Conservation (phyloP, 192 early-diverging fungal species). For the Backusella tuberculispora region DNA sequence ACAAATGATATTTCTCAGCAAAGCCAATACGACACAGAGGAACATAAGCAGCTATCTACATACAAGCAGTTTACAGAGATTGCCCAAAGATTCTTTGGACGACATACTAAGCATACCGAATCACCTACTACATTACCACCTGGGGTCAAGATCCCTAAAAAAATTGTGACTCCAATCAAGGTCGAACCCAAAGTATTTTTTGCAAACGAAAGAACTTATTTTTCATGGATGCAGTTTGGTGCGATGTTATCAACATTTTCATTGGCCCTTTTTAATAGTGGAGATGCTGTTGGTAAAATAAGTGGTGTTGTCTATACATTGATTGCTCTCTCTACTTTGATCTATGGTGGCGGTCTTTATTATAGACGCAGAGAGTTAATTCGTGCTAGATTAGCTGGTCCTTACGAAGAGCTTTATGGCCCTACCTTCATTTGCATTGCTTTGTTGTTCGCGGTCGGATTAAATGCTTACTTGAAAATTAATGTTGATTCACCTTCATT, state of each 20-base stretch:
- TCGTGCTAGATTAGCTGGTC: conserved; percentile 55
- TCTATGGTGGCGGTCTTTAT: conserved; percentile 70
- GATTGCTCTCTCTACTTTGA: conserved; percentile 68
- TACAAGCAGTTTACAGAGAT: not conserved
- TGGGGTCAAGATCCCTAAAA: conserved; percentile 45
- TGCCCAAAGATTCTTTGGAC: not conserved
- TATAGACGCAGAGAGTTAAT: conserved; percentile 71
- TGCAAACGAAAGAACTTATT: conserved; percentile 85
- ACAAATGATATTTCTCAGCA: not conserved
- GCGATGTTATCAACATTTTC: conserved; percentile 69
- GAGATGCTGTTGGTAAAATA: conserved; percentile 63
- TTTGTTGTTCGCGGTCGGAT: conserved; percentile 56
- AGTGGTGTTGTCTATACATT: conserved; percentile 72
- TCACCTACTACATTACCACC: conserved; percentile 24
- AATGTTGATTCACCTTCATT: conserved; percentile 16
- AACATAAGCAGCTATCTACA: not conserved
- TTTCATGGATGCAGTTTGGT: conserved; percentile 80
- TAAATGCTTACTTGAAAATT: conserved; percentile 59
- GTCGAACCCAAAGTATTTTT: conserved; percentile 88
- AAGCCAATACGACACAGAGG: not conserved
- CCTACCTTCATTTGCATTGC: conserved; percentile 71
- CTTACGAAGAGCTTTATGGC: conserved; percentile 69
- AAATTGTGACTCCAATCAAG: conserved; percentile 54
- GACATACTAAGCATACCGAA: too few relatives aligned
- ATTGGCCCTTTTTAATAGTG: conserved; percentile 75